Evolutionary conservation across 768 basidiomycete species (phyloP), one percentile per base, ranked within the genome.

Genomic region (Lentinula lateritia): DNA sequence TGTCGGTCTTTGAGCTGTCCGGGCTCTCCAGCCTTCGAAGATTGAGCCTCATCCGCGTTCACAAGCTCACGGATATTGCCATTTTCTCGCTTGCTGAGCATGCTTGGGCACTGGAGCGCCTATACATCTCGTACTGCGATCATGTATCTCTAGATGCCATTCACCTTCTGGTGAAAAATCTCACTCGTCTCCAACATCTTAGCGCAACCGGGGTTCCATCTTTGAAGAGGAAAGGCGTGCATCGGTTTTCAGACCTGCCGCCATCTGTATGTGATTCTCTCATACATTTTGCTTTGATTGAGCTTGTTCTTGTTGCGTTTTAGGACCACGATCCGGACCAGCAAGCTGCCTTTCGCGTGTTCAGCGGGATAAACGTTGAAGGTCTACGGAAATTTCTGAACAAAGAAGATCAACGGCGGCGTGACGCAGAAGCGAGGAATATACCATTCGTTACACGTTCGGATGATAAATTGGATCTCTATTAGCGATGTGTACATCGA

Each of bases 101-200:
- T 72, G 83, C 79, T 39, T 76, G 69, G 35, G 78, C 78, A 38
- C 77, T 97, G 66, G 91, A 94, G 68, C 84, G 92, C 28, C 79
- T 96, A 52, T 89, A 97, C 68, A 74, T 98, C 41, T 90, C 91
- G 34, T 92, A 93, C 70, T 98, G 95, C 75, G 87, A 89, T 66
- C 81, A 85, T 60, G 75, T 98, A 59, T 86, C 89, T 32, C 81
- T 95, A 42, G 82, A 86, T 46, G 90, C 91, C 8, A 75, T 93
- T 36, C 89, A 92, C 63, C 78, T 83, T 52, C 73, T 95, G 13
- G 72, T 95, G 55, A 82, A 81, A 61, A 77, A 80, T 58, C 78
- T 89, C 20, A 74, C 74, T 46, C 76, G 77, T 42, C 75, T 97
- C 50, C 86, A 85, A 54, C 88, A 93, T 69, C 80, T 98, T 43